Conservation (phyloP, 495 filamentous ascomycete species). For the Penicillium waksmanii region DNA sequence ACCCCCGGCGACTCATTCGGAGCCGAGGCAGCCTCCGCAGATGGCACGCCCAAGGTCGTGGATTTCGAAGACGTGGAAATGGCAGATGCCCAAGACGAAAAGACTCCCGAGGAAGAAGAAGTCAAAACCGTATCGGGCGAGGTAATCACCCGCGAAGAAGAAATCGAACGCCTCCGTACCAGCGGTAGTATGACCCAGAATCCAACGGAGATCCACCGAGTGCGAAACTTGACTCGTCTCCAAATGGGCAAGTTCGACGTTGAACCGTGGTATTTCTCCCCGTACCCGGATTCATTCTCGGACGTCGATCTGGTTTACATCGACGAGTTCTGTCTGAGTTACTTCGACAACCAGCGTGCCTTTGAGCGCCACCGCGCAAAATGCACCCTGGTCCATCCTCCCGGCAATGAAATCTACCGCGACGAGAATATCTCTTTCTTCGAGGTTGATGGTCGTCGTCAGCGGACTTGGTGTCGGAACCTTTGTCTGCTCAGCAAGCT, state of each 20-base stretch:
- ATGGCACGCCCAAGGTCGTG: constrained; percentile 54
- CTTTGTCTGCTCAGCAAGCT: constrained; percentile 92
- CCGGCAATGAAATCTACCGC: constrained; percentile 97
- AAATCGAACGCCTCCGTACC: constrained; percentile 93
- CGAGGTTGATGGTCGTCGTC: constrained; percentile 94
- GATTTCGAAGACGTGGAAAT: constrained; percentile 67
- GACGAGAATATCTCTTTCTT: constrained; percentile 95
- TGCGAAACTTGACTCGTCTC: constrained; percentile 87
- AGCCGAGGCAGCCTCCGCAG: constrained; percentile 55
- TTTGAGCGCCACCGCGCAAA: constrained; percentile 87
- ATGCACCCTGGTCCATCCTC: constrained; percentile 89
- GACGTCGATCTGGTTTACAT: constrained; percentile 90
- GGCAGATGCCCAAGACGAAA: constrained; percentile 58
- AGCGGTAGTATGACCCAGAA: constrained; percentile 98
- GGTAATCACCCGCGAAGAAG: constrained; percentile 80
- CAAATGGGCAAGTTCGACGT: constrained; percentile 93
- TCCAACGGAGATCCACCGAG: constrained; percentile 93
- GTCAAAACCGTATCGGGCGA: constrained; percentile 42
- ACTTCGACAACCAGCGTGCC: constrained; percentile 76
- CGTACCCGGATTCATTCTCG: constrained; percentile 86
- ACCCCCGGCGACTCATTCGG: constrained; percentile 39
- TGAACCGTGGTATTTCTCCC: constrained; percentile 98
- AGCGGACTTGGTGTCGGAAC: constrained; percentile 96
- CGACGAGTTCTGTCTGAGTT: constrained; percentile 95
- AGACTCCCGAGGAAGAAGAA: constrained; percentile 44